phyloP scores from a whole-genome alignment of 139 green algal species.

The Chlamydomonas incerta region DNA sequence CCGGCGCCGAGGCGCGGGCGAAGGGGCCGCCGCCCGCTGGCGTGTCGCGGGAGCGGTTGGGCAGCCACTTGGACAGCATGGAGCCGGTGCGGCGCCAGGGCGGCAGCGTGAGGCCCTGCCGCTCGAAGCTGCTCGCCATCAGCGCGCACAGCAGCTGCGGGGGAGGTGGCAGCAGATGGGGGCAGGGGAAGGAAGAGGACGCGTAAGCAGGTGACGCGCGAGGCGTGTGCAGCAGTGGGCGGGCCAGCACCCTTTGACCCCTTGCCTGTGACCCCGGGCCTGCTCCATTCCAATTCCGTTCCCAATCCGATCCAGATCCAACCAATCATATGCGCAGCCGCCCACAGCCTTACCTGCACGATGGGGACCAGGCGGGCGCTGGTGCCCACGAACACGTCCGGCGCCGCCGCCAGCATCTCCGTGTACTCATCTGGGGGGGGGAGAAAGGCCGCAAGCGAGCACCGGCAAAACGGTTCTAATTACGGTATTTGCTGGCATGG shows the following conservation, averaged over 20 bases:
- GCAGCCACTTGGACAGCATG: conserved; percentile 61
- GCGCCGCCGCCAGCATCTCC: conserved; percentile 25
- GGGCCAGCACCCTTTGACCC: too few relatives aligned
- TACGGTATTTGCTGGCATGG: too few relatives aligned
- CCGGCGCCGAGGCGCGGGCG: too few relatives aligned
- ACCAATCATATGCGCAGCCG: too few relatives aligned
- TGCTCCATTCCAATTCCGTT: too few relatives aligned
- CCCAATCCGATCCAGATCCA: too few relatives aligned
- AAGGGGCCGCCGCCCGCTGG: too few relatives aligned
- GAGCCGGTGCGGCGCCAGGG: conserved; percentile 47
- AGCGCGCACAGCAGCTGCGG: conserved; percentile 30
- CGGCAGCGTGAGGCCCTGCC: conserved; percentile 39
- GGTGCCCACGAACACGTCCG: conserved; percentile 45
- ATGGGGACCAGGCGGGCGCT: conserved; percentile 27
- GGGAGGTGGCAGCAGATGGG: not conserved
- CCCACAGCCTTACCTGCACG: conserved; percentile 2
- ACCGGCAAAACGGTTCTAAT: too few relatives aligned
- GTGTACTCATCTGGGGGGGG: conserved; percentile 20
- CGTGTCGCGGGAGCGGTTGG: not conserved
- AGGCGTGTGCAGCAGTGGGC: too few relatives aligned
- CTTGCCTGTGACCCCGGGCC: too few relatives aligned
- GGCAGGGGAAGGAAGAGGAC: too few relatives aligned
- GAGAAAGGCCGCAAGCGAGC: not conserved
- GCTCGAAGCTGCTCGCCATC: conserved; percentile 52
- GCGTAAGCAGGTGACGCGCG: too few relatives aligned